Conservation (phyloP, 179 eudicot species). For the Gypsophila paniculata region DNA sequence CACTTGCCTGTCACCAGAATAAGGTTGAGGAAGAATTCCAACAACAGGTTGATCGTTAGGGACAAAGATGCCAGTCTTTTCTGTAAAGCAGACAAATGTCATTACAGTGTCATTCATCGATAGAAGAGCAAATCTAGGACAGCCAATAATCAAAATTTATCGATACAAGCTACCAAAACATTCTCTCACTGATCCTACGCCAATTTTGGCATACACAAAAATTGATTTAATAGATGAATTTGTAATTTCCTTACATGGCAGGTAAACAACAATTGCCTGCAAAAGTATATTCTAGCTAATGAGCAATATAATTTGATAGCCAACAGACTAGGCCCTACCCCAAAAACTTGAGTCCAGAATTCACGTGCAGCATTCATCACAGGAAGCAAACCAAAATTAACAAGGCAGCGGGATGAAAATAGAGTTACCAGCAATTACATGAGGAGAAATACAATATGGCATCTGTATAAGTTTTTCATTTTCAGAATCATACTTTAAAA, state of each 20-base stretch:
- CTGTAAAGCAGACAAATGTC: constrained; percentile 47
- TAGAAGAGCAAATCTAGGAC: not conserved
- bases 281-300: not conserved
- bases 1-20: constrained; percentile 68
- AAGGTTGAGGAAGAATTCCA: constrained; percentile 82
- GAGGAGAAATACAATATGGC: constrained; percentile 32
- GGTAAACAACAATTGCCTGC: too few species aligned
- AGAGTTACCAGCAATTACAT: constrained; percentile 27
- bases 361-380: not conserved
- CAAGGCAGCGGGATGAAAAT: constrained; percentile 3
- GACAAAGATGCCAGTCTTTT: constrained; percentile 52
- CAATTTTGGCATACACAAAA: not conserved
- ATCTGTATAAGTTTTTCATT: constrained; percentile 26
- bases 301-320: not conserved
- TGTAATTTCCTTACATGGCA: too few species aligned
- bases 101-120: constrained; percentile 12
- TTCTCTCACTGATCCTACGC: not conserved
- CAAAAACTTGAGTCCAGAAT: not conserved
- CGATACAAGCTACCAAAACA: not conserved
- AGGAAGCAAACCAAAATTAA: not conserved
- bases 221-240: not conserved
- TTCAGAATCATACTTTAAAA: constrained; percentile 26
- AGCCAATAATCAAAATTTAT: not conserved
- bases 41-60: constrained; percentile 55
- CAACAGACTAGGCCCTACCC: not conserved